Evolutionary conservation across 192 early-diverging fungal genomes (phyloP), one percentile per base, ranked within the genome.

Genomic region (Backusella circina): DNA sequence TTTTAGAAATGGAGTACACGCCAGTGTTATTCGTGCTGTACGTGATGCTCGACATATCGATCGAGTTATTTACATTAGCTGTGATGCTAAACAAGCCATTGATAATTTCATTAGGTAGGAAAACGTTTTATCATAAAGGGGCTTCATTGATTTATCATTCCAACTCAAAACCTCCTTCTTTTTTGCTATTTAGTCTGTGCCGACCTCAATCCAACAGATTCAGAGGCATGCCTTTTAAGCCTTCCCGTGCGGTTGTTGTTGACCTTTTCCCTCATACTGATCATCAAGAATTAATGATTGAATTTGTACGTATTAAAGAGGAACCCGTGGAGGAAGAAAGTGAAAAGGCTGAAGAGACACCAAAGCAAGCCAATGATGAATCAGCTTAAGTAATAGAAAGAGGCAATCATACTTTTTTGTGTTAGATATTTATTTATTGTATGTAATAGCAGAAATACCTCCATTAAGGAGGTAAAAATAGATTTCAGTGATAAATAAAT

Each of bases 211-310:
- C 93, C 7, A 91, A 89, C 75, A 80, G 82, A 78, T 92, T 81
- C 70, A 74, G 71, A 23, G 90, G 88, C 8, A 39, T 26, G 37
- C 89, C 91, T 12, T 95, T 95, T 83, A 76, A 83, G n/a, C 88
- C 88, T 2, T 66, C 77, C 12, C 76, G 83, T 47, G 91, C 88
- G 2, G 77, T 89, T 32, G 83, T 90, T 2, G 82, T 95, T 6
- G 93, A 95, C 76, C 67, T 95, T 23, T 95, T 95, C 85, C 93
- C 93, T 57, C 90, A 95, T 77, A 89, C 91, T 26, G 73, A 84
- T 26, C 87, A 86, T 57, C 91, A 82, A 51, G 93, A 94, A 82
- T 74, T 94, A 23, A 79, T 95, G 15, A 73, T 94, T 54, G 89
- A 89, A 72, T 91, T 93, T 75, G 70, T 83, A n/a, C 73, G 90